Evolutionary conservation across 2,329 filamentous ascomycete genomes (phyloP), one percentile per base, ranked within the genome.

Genomic region (Penicillium sp.): DNA sequence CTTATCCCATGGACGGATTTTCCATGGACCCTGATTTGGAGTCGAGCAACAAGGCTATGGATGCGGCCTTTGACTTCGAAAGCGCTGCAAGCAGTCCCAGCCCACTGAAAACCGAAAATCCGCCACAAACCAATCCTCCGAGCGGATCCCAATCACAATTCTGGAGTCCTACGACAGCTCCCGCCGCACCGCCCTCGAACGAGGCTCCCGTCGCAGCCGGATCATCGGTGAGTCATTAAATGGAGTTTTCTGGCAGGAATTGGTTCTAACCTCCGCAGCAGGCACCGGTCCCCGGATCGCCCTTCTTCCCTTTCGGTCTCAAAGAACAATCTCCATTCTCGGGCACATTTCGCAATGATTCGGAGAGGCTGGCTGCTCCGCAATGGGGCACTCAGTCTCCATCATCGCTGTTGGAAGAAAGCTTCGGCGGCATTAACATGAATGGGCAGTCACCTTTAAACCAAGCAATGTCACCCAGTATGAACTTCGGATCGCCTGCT

Each of bases 31-130:
- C 70, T 25, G 77, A 79, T 49, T 61, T 77, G 42, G 77, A 79
- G 57, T 72, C 68, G 6, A 79, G 75, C 54, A 79, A 79, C 56
- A 74, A 72, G 57, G 75, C 74, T 15, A 78, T 79, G 77, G 76
- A 77, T 59, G 76, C 76, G 26, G 76, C 75, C 12, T 79, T 79
- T 55, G 77, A 79, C 58, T 79, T 79, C 57, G 76, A 79, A 42
- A 78, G 76, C 55, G 77, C 77, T 29, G 76, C 75, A 7, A 78
- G 76, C 61, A 79, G 75, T 33, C 76, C 77, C 2, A 78, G 75
- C 56, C 75, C 68, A 37, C 66, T 75, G 55, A 77, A 70, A 49
- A 57, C 55, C 31, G 70, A 69, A 44, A 57, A 62, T 20, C 60
- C 60, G 20, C 57, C 61, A 37, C 62, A 61, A 37, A 53, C 64